These are phyloP conservation scores for Leccinellum rugosiceps DNA, from an alignment of 768 basidiomycete genomes.

Conservation along the genomic window DNA sequence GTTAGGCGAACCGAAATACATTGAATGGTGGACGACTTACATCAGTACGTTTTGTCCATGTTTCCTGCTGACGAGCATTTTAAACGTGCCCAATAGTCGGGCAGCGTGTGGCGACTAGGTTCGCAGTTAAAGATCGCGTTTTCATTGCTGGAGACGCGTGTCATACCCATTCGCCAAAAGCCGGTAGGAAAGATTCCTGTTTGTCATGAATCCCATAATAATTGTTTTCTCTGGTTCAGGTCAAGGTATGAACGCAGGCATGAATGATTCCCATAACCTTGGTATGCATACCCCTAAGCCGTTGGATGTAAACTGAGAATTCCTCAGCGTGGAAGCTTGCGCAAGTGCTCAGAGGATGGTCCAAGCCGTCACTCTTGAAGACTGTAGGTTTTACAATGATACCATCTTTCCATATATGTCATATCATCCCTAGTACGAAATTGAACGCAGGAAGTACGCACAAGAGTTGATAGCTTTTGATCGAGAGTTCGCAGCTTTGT, in stretches of 20 bases:
- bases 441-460: slow-evolving; percentile 64
- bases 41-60: slow-evolving; percentile 42
- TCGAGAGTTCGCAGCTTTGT: slow-evolving; percentile 59
- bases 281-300: slow-evolving; percentile 30
- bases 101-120: slow-evolving; percentile 68
- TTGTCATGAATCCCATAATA: background rate
- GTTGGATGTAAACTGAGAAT: slow-evolving; percentile 47
- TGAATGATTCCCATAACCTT: slow-evolving; percentile 74
- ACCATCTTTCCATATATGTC: background rate
- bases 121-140: slow-evolving; percentile 56
- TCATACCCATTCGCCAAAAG: slow-evolving; percentile 66
- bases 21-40: slow-evolving; percentile 76
- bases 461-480: slow-evolving; percentile 74
- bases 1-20: slow-evolving; percentile 43
- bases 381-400: slow-evolving; percentile 31
- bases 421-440: slow-evolving; percentile 53
- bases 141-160: slow-evolving; percentile 80
- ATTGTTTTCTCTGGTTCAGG: slow-evolving; percentile 34
- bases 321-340: slow-evolving; percentile 45
- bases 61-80: background rate
- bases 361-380: slow-evolving; percentile 35
- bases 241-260: slow-evolving; percentile 77
- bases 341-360: slow-evolving; percentile 43
- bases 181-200: slow-evolving; percentile 36
- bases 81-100: slow-evolving; percentile 45